A percentile compares a stretch with the other conserved stretches of the same genome.
Evolutionary conservation across 192 early-diverging fungal species (phyloP).

Genomic region (Kickxella alabastrina): DNA sequence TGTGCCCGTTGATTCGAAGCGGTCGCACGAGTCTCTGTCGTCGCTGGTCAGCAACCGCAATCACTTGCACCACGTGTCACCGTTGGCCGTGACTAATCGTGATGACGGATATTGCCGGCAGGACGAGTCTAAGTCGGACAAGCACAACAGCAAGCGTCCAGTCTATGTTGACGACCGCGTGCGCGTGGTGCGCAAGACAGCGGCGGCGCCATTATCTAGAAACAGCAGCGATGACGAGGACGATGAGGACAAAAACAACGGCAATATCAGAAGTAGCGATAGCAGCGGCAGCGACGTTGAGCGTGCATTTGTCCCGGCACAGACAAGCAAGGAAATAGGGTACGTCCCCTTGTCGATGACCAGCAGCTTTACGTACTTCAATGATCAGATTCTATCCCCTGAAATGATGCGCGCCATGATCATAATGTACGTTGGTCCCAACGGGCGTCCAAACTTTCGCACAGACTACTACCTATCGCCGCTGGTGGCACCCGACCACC

Average conservation of each 20-base stretch:
- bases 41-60: conserved; percentile 58
- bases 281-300: background rate
- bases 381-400: conserved; percentile 79
- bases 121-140: background rate
- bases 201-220: background rate
- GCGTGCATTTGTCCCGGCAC: too few relatives aligned
- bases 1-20: background rate
- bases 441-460: conserved; percentile 70
- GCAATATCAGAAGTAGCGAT: background rate
- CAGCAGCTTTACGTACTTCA: conserved; percentile 76
- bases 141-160: conserved; percentile 7
- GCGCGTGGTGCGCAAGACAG: conserved; percentile 17
- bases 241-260: background rate
- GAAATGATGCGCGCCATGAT: conserved; percentile 70
- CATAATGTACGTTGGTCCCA: conserved; percentile 83
- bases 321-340: too few relatives aligned
- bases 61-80: conserved; percentile 64
- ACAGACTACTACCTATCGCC: conserved; percentile 85
- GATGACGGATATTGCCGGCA: conserved; percentile 25
- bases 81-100: conserved; percentile 50
- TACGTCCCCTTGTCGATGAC: conserved; percentile 63
- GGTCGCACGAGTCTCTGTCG: conserved; percentile 14
- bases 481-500: conserved; percentile 74
- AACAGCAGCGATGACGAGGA: background rate
- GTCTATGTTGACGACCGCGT: conserved; percentile 33